Evolutionary conservation across 1,284 basidiomycete species (phyloP).

Genomic region (Tremellales sp.): DNA sequence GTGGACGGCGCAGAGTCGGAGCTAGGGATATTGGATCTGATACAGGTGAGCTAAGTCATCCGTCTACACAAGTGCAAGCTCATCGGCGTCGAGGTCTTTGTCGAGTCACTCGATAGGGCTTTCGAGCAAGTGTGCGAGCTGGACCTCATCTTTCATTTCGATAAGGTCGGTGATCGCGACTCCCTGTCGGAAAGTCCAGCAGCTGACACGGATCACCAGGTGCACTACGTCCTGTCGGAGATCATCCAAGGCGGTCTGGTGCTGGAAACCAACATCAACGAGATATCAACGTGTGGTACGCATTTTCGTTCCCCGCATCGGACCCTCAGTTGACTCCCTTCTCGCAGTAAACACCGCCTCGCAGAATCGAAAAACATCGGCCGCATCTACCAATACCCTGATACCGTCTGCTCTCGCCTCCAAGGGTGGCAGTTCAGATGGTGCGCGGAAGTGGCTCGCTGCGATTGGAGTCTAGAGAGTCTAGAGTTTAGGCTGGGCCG

Average conservation of each 20-base stretch:
- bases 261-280: constrained; percentile 94
- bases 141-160: constrained; percentile 97
- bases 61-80: neutral
- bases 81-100: constrained; percentile 67
- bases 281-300: constrained; percentile 74
- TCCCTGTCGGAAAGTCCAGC: neutral
- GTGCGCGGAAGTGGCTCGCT: constrained; percentile 39
- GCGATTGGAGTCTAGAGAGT: constrained; percentile 39
- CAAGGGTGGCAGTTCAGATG: constrained; percentile 32
- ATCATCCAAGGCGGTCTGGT: constrained; percentile 97
- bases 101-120: constrained; percentile 89
- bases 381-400: constrained; percentile 40
- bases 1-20: constrained; percentile 94
- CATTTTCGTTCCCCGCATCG: constrained; percentile 11
- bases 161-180: constrained; percentile 65
- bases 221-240: constrained; percentile 89
- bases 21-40: constrained; percentile 90
- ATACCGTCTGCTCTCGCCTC: constrained; percentile 36
- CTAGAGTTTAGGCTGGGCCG: neutral
- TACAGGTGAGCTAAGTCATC: constrained; percentile 65
- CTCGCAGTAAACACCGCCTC: constrained; percentile 1
- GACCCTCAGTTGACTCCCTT: neutral
- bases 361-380: constrained; percentile 41
- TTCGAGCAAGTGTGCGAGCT: constrained; percentile 99
- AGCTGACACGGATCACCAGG: constrained; percentile 52